Percentiles rank a stretch among this genome's conserved stretches.
phyloP scores from a whole-genome alignment of 108 stramenopile genomes.

The Stephanodiscus triporus region DNA sequence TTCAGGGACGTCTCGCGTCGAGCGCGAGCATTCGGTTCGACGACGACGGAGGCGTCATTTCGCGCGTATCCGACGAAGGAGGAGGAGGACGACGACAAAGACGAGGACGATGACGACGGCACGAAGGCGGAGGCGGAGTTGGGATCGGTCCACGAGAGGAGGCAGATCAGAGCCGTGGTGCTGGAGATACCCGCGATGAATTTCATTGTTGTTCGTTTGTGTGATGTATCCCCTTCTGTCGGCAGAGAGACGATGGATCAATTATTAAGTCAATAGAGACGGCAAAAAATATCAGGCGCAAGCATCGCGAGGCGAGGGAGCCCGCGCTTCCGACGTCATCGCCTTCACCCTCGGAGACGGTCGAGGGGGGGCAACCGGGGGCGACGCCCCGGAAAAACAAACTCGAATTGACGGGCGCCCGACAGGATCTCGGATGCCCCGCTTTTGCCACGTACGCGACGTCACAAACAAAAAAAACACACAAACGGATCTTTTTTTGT shows the following conservation, averaged over 20 bases:
- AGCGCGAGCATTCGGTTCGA: too few relatives aligned
- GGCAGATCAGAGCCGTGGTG: constrained; percentile 38
- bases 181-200: constrained; percentile 51
- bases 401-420: neutral
- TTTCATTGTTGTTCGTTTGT: constrained; percentile 30
- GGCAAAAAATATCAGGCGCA: too few relatives aligned
- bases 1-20: constrained; percentile 45
- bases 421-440: neutral
- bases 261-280: too few relatives aligned
- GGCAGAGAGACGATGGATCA: too few relatives aligned
- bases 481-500: neutral
- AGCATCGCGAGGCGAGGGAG: too few relatives aligned
- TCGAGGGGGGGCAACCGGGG: too few relatives aligned
- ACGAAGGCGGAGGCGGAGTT: constrained; percentile 27
- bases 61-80: too few relatives aligned
- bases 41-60: constrained; percentile 13
- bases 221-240: too few relatives aligned
- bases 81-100: constrained; percentile 22
- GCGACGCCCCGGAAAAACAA: neutral
- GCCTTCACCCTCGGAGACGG: neutral
- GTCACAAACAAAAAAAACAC: too few relatives aligned
- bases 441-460: constrained; percentile 10
- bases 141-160: constrained; percentile 27
- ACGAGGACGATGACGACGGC: constrained; percentile 19
- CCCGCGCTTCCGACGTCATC: neutral